phyloP scores from a whole-genome alignment of 163 green algal species.

The Chlorella variabilis region DNA sequence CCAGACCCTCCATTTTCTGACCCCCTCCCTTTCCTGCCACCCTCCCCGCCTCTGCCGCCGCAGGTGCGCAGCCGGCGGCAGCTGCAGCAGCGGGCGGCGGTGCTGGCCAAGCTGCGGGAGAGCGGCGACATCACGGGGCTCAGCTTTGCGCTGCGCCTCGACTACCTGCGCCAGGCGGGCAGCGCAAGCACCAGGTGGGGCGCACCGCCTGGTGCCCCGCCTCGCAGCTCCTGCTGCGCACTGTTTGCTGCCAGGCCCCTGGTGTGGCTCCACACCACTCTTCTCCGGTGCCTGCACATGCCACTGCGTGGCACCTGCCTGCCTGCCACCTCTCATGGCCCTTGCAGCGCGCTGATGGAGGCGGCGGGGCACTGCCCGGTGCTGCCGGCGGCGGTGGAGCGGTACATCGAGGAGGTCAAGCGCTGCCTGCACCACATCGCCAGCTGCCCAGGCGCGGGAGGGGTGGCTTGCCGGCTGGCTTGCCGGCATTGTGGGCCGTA shows the following conservation, averaged over 20 bases:
- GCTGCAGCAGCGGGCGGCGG: slow-evolving; percentile 67
- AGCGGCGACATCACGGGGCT: slow-evolving; percentile 77
- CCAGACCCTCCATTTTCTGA: too few species aligned
- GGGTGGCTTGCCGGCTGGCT: too few species aligned
- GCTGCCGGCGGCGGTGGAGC: slow-evolving; percentile 71
- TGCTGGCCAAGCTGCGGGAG: slow-evolving; percentile 63
- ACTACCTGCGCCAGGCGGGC: slow-evolving; percentile 96
- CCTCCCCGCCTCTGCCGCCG: too few species aligned
- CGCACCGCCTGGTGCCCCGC: too few species aligned
- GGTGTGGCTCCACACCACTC: neutral
- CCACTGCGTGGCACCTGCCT: too few species aligned
- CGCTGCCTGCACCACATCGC: slow-evolving; percentile 58
- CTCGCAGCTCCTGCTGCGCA: too few species aligned
- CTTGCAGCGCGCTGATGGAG: slow-evolving; percentile 17
- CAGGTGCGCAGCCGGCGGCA: neutral
- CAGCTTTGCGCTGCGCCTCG: slow-evolving; percentile 88
- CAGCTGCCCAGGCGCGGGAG: slow-evolving; percentile 18
- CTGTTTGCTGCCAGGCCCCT: too few species aligned
- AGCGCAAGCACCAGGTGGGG: slow-evolving; percentile 76
- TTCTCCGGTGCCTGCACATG: neutral
- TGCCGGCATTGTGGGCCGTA: too few species aligned
- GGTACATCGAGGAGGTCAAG: slow-evolving; percentile 81
- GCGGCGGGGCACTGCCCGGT: slow-evolving; percentile 45
- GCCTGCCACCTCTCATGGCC: neutral
- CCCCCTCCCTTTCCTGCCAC: too few species aligned